A percentile compares a stretch with the other conserved stretches of the same genome.
Evolutionary conservation across 805 yeast genomes (phyloP).

Genomic region (Nakazawaea ernobii): DNA sequence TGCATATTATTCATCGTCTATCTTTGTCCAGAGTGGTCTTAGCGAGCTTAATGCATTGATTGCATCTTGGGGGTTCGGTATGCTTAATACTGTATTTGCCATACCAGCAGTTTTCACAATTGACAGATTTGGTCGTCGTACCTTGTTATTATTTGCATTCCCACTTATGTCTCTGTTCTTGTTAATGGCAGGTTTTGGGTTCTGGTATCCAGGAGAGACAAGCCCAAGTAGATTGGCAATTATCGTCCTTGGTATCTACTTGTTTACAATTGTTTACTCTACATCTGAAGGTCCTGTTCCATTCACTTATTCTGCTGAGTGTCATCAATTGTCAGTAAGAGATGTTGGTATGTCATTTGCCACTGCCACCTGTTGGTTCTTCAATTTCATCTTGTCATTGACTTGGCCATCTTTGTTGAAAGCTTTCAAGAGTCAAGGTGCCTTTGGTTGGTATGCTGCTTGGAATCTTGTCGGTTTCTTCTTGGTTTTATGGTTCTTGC

Average conservation of each 20-base stretch:
- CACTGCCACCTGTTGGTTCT: conserved; percentile 70
- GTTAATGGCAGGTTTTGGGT: conserved; percentile 62
- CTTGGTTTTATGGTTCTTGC: conserved; percentile 63
- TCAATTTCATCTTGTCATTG: conserved; percentile 62
- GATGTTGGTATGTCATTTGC: conserved; percentile 79
- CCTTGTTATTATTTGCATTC: conserved; percentile 50
- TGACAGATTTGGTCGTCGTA: conserved; percentile 72
- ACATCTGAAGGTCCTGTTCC: conserved; percentile 90
- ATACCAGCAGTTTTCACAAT: conserved; percentile 78
- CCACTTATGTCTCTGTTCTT: conserved; percentile 60
- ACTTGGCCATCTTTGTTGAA: conserved; percentile 72
- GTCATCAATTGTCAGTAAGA: conserved; percentile 71
- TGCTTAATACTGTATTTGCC: conserved; percentile 74
- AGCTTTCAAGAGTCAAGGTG: conserved; percentile 75
- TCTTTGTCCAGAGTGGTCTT: conserved; percentile 65
- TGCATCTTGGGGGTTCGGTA: conserved; percentile 86
- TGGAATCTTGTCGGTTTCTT: conserved; percentile 73
- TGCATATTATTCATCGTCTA: conserved; percentile 78
- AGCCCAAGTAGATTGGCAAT: conserved; percentile 54
- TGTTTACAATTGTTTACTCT: conserved; percentile 69
- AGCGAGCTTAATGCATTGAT: conserved; percentile 55
- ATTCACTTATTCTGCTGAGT: conserved; percentile 83
- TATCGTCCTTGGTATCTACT: conserved; percentile 66
- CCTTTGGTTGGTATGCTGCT: conserved; percentile 84
- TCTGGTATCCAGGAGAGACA: conserved; percentile 50